A percentile compares a stretch with the other conserved stretches of the same genome.
Evolutionary conservation across 108 stramenopile genomes (phyloP).

Genomic region (Parietichytrium sp.): DNA sequence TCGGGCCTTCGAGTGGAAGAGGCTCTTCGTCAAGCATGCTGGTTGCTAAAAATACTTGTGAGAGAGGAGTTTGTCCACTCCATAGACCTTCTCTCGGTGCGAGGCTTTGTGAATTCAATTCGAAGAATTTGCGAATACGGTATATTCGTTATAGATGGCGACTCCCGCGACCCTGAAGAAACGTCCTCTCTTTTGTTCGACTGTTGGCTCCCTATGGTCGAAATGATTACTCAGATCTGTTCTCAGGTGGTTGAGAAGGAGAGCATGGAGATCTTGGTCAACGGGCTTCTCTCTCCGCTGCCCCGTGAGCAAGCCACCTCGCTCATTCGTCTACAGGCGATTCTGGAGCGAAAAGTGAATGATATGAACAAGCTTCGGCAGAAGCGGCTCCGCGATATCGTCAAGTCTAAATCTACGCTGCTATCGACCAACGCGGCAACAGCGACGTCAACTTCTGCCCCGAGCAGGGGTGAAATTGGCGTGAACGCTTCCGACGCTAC

Average conservation of each 20-base stretch:
- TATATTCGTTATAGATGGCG: constrained; percentile 21
- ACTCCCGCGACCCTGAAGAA: constrained; percentile 11
- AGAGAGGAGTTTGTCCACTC: background rate
- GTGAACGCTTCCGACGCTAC: no score
- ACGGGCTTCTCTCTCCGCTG: background rate
- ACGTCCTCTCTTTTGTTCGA: background rate
- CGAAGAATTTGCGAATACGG: constrained; percentile 15
- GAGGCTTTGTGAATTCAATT: background rate
- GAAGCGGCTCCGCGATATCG: background rate
- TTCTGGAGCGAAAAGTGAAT: constrained; percentile 1
- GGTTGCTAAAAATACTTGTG: constrained; percentile 3
- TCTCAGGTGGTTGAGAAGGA: background rate
- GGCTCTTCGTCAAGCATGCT: background rate
- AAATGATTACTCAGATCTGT: constrained; percentile 4
- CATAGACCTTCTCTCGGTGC: background rate
- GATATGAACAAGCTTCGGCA: constrained; percentile 19
- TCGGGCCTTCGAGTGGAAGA: constrained; percentile 13
- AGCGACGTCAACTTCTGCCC: background rate
- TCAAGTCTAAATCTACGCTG: background rate
- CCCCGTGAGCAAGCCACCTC: background rate
- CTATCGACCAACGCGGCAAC: background rate
- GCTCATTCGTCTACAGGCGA: background rate
- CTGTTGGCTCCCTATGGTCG: background rate
- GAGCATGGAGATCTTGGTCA: background rate
- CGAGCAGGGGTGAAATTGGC: background rate